Conservation (phyloP, 1,284 basidiomycete species). For the Irpex sp. region DNA sequence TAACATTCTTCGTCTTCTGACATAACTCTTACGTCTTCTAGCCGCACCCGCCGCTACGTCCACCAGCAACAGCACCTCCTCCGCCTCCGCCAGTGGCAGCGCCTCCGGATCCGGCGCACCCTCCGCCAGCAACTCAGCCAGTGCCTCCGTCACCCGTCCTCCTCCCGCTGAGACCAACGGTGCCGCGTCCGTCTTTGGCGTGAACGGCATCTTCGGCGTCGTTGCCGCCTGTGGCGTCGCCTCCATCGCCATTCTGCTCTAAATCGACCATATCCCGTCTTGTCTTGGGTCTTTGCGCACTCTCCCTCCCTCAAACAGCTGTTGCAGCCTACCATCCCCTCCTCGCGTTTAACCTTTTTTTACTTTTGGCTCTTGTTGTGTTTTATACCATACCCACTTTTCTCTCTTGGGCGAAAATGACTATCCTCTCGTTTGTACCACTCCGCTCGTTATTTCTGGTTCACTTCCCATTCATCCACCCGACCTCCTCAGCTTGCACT, state of each 20-base stretch:
- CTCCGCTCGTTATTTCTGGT: neutral
- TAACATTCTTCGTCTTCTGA: neutral
- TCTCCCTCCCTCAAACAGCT: neutral
- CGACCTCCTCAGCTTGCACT: neutral
- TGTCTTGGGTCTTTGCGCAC: neutral
- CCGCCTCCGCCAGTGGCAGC: conserved; percentile 6
- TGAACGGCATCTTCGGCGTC: conserved; percentile 18
- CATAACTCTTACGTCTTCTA: conserved; percentile 2
- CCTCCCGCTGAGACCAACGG: conserved; percentile 10
- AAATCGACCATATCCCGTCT: neutral
- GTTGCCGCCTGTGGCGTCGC: conserved; percentile 24
- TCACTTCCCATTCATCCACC: conserved; percentile 5
- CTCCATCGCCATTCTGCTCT: conserved; percentile 24
- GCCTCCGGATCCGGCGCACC: conserved; percentile 7
- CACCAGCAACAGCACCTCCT: conserved; percentile 1
- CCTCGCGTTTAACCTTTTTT: neutral
- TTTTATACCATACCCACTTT: neutral
- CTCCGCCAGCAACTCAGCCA: conserved; percentile 10
- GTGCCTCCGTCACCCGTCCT: neutral
- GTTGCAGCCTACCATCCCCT: neutral
- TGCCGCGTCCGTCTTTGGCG: conserved; percentile 7
- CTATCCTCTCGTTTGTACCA: neutral
- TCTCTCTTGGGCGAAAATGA: neutral
- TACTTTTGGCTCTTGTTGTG: neutral
- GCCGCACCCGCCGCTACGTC: conserved; percentile 16